Percentiles rank a stretch among this genome's conserved stretches.
Evolutionary conservation across 169 alveolate genomes (phyloP).

Genomic region (Neospora caninum): DNA sequence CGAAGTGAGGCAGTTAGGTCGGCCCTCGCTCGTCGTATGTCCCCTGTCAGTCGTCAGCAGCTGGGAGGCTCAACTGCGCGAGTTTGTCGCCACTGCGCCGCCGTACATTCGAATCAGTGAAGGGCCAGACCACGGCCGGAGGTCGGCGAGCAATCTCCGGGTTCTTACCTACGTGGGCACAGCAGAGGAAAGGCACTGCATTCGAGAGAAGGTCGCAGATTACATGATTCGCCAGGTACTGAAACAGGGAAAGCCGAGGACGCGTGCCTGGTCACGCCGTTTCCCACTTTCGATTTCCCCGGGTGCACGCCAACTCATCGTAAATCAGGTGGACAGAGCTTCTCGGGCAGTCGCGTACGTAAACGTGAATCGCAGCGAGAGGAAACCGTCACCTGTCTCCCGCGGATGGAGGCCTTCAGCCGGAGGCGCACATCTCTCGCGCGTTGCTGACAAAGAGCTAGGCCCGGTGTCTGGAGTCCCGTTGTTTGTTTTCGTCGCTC

Average conservation of each 20-base stretch:
- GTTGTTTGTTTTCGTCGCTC: too few species aligned
- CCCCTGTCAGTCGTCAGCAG: conserved; percentile 34
- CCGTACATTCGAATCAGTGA: not conserved
- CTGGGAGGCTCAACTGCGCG: conserved; percentile 14
- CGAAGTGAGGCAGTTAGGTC: not conserved
- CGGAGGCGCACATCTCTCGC: too few species aligned
- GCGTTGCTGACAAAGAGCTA: too few species aligned
- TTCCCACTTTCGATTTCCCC: too few species aligned
- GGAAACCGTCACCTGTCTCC: too few species aligned
- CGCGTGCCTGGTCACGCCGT: not conserved
- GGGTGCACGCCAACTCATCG: too few species aligned
- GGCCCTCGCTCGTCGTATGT: conserved; percentile 25
- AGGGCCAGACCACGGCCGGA: not conserved
- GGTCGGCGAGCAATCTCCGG: not conserved
- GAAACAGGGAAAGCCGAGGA: not conserved
- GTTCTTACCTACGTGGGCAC: not conserved
- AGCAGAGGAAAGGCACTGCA: not conserved
- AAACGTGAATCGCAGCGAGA: too few species aligned
- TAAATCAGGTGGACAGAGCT: too few species aligned
- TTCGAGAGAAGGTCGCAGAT: not conserved
- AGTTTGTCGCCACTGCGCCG: not conserved
- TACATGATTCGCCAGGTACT: conserved; percentile 3
- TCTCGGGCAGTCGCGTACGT: too few species aligned
- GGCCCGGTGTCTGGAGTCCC: too few species aligned
- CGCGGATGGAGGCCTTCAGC: too few species aligned